phyloP scores from a whole-genome alignment of 2,329 filamentous ascomycete species.

The Neofusicoccum sp. region DNA sequence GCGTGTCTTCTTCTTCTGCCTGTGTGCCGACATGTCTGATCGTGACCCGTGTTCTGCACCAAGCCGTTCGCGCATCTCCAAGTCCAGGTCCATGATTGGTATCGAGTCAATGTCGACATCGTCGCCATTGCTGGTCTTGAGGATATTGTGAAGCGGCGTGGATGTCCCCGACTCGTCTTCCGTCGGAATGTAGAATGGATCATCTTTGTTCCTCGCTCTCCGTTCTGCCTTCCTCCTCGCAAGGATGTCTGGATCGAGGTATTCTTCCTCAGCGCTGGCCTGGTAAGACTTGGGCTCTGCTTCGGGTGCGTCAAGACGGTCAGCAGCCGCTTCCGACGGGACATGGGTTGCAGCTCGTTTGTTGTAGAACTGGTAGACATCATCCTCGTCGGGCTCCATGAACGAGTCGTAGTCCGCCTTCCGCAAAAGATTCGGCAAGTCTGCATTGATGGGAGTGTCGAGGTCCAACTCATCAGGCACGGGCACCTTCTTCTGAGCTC shows the following conservation, averaged over 20 bases:
- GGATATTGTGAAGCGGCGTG: slow-evolving; percentile 77
- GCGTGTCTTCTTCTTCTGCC: slow-evolving; percentile 31
- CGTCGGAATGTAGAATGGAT: slow-evolving; percentile 86
- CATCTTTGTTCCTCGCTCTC: slow-evolving; percentile 79
- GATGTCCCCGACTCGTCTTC: slow-evolving; percentile 58
- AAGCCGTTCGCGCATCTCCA: slow-evolving; percentile 47
- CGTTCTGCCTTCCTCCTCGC: slow-evolving; percentile 74
- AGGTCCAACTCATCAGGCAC: slow-evolving; percentile 73
- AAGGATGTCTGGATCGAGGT: slow-evolving; percentile 71
- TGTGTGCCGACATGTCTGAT: background rate
- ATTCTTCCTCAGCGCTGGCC: slow-evolving; percentile 44
- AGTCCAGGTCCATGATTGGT: slow-evolving; percentile 88
- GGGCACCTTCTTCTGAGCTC: slow-evolving; percentile 84
- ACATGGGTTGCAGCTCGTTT: slow-evolving; percentile 36
- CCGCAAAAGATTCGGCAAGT: slow-evolving; percentile 66
- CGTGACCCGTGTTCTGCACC: background rate
- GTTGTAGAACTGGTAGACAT: slow-evolving; percentile 48
- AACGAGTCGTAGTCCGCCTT: slow-evolving; percentile 47
- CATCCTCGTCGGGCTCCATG: slow-evolving; percentile 40
- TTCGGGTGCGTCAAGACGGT: slow-evolving; percentile 41
- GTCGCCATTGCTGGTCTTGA: slow-evolving; percentile 62
- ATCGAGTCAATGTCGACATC: slow-evolving; percentile 91
- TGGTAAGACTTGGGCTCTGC: slow-evolving; percentile 44
- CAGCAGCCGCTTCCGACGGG: slow-evolving; percentile 38
- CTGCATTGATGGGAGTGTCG: slow-evolving; percentile 76